These are phyloP conservation scores for Candida parachauliodes DNA, from an alignment of 805 yeast genomes.

Conservation along the genomic window DNA sequence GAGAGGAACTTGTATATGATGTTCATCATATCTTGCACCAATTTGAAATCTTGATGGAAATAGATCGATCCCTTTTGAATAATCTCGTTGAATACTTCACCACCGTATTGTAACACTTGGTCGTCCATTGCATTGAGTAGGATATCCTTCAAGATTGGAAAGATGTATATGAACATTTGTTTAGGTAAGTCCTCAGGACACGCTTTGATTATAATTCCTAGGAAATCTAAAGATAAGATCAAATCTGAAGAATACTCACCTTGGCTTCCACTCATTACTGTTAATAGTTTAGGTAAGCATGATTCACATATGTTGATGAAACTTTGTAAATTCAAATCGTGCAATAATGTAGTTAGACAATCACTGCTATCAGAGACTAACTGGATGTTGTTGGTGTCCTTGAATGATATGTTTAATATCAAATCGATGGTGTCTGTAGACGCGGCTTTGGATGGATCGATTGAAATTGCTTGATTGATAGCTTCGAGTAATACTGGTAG, in stretches of 20 bases:
- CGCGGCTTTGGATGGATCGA: constrained; percentile 25
- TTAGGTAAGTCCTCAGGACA: constrained; percentile 27
- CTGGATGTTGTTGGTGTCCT: constrained; percentile 73
- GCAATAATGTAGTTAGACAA: constrained; percentile 59
- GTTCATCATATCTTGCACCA: constrained; percentile 42
- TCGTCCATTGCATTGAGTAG: constrained; percentile 58
- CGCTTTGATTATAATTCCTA: constrained; percentile 47
- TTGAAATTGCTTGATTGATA: constrained; percentile 51
- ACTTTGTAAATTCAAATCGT: constrained; percentile 38
- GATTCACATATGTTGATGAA: constrained; percentile 47
- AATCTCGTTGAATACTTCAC: constrained; percentile 67
- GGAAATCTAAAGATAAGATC: constrained; percentile 54
- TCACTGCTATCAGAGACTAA: constrained; percentile 65
- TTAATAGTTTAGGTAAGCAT: constrained; percentile 49
- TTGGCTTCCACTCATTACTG: constrained; percentile 20
- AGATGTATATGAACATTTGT: constrained; percentile 39
- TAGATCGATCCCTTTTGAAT: constrained; percentile 39
- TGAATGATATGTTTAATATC: constrained; percentile 61
- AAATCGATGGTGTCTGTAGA: constrained; percentile 45
- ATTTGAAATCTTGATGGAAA: constrained; percentile 30
- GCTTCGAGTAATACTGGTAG: constrained; percentile 71
- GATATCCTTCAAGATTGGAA: constrained; percentile 41
- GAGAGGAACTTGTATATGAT: constrained; percentile 68
- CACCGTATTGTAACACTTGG: constrained; percentile 71
- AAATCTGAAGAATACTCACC: constrained; percentile 60